A percentile compares a stretch with the other conserved stretches of the same genome.
These are phyloP conservation scores for Pseudogymnoascus sp. DNA, from an alignment of 2,329 filamentous ascomycete species.

Conservation along the genomic window DNA sequence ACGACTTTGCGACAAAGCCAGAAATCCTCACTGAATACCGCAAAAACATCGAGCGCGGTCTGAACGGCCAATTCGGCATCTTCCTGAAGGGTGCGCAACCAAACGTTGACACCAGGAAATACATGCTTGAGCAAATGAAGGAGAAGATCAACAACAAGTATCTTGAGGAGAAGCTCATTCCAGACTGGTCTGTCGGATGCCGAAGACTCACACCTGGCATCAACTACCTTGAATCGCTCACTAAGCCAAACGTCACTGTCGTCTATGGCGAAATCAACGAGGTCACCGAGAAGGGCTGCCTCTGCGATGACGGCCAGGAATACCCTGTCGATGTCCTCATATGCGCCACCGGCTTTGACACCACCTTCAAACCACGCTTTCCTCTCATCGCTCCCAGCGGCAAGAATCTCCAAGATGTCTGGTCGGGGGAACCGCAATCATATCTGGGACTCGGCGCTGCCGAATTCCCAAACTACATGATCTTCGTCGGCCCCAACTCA, in stretches of 20 bases:
- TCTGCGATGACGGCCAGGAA: neutral
- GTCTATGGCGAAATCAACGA: neutral
- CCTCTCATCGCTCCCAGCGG: constrained; percentile 17
- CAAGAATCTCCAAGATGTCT: constrained; percentile 14
- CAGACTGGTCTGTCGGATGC: neutral
- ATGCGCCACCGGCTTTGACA: constrained; percentile 29
- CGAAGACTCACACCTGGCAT: constrained; percentile 89
- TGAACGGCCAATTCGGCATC: constrained; percentile 38
- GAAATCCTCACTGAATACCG: constrained; percentile 33
- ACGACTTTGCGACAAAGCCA: constrained; percentile 34
- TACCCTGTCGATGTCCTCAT: constrained; percentile 27
- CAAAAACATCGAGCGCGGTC: constrained; percentile 33
- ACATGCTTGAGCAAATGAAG: constrained; percentile 34
- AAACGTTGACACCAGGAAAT: constrained; percentile 33
- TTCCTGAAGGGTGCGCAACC: constrained; percentile 35
- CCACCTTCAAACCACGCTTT: constrained; percentile 22
- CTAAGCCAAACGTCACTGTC: constrained; percentile 19
- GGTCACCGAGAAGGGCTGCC: neutral
- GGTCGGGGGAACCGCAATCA: constrained; percentile 15
- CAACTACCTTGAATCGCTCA: neutral
- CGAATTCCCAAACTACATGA: constrained; percentile 12
- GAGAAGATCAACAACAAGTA: constrained; percentile 28
- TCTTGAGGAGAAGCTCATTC: constrained; percentile 21
- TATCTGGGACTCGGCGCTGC: constrained; percentile 18
- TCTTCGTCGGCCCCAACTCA: constrained; percentile 21